Evolutionary conservation across 768 basidiomycete species (phyloP).

Genomic region (Ephemerocybe angulata): DNA sequence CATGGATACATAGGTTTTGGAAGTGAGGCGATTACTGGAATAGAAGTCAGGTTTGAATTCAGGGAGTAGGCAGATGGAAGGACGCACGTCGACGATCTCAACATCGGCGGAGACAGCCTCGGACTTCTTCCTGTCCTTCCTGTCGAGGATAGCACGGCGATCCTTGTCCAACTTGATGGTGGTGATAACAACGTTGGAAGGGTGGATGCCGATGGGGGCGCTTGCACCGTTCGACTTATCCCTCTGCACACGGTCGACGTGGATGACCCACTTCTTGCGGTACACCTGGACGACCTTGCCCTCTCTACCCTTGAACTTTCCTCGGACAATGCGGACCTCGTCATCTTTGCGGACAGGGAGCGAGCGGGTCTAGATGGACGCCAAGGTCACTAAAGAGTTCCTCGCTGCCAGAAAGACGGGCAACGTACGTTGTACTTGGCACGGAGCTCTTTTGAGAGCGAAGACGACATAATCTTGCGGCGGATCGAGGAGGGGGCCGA

Average conservation of each 20-base stretch:
- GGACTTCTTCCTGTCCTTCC: constrained; percentile 77
- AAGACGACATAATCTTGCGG: constrained; percentile 96
- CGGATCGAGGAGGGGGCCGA: constrained; percentile 90
- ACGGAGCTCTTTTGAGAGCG: constrained; percentile 93
- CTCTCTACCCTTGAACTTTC: constrained; percentile 98
- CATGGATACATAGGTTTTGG: constrained; percentile 71
- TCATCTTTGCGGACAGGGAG: constrained; percentile 97
- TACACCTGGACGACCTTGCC: constrained; percentile 97
- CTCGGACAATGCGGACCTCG: constrained; percentile 94
- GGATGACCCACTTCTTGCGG: constrained; percentile 98
- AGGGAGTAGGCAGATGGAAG: constrained; percentile 23
- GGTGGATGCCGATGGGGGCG: constrained; percentile 91
- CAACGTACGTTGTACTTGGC: constrained; percentile 81
- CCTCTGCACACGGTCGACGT: constrained; percentile 95
- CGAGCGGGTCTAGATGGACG: constrained; percentile 71
- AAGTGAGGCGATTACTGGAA: constrained; percentile 17
- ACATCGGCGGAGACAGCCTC: constrained; percentile 52
- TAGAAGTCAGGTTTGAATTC: constrained; percentile 31
- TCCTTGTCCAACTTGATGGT: constrained; percentile 93
- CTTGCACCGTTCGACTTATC: constrained; percentile 98
- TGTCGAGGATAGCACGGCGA: constrained; percentile 81
- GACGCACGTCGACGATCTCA: constrained; percentile 77
- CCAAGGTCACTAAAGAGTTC: constrained; percentile 1
- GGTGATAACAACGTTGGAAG: constrained; percentile 93
- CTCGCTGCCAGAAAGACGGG: background rate